A percentile compares a stretch with the other conserved stretches of the same genome.
phyloP scores from a whole-genome alignment of 2,329 filamentous ascomycete species.

The Dactylonectria macrodidyma region DNA sequence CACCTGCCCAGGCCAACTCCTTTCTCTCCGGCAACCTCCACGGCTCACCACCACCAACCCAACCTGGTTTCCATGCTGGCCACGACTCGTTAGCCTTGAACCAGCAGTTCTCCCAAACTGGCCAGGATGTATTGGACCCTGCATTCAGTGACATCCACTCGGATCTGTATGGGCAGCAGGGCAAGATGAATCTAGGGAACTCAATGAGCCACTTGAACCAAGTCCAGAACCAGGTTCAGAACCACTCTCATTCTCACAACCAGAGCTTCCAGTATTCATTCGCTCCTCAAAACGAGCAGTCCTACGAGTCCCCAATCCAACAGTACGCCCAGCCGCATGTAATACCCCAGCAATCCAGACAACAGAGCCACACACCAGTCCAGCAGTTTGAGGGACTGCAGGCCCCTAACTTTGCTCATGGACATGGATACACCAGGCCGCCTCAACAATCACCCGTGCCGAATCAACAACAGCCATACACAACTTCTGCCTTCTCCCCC shows the following conservation, averaged over 20 bases:
- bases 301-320: constrained; percentile 51
- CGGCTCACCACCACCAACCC: constrained; percentile 45
- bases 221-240: constrained; percentile 50
- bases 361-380: constrained; percentile 53
- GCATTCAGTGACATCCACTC: constrained; percentile 55
- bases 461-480: constrained; percentile 48
- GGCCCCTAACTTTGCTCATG: constrained; percentile 45
- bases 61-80: constrained; percentile 49
- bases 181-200: constrained; percentile 50
- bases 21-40: constrained; percentile 51
- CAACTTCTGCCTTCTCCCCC: constrained; percentile 42
- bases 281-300: constrained; percentile 50
- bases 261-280: constrained; percentile 56
- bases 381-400: constrained; percentile 51
- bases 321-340: constrained; percentile 54
- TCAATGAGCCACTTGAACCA: constrained; percentile 51
- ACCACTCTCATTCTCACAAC: constrained; percentile 49
- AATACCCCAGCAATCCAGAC: constrained; percentile 50
- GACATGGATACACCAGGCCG: constrained; percentile 45
- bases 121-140: constrained; percentile 56
- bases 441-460: constrained; percentile 51
- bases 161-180: constrained; percentile 56
- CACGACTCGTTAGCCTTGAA: constrained; percentile 52
- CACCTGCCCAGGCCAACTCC: constrained; percentile 51
- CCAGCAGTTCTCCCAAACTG: constrained; percentile 53